Base-by-base conservation (phyloP, 441 rosid genomes). In the Croton setiger region DNA sequence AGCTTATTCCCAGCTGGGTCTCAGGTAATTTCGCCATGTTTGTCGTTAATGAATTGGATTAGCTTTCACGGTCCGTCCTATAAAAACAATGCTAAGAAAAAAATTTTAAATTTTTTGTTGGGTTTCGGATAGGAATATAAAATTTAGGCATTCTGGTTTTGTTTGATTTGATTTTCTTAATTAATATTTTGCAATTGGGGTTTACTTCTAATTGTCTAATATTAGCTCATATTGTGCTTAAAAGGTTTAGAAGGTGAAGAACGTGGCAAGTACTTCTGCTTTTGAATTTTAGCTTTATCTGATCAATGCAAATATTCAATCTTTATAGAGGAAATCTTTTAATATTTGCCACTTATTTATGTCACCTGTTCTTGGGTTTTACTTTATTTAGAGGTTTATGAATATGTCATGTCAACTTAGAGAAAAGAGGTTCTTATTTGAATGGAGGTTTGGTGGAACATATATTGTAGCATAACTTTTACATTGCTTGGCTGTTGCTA, bases 1-100 rank as follows among this genome's bases (percentile, higher is more conserved):
- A 27, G 68, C 71, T 62, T 56, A 20, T 71, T 57, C 55, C 39
- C 59, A 39, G 35, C 66, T 79, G 79, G 76, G 73, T 72, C 44
- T 66, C 80, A 72, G 87, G 85, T 84, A 72, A 72, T 64, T 67
- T 79, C 63, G 47, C 18, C 33, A 15, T 59, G 53, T 43, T 70
- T 67, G 60, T 69, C 43, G 17, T 21, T 66, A 44, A 49, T 69
- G 54, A 43, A 10, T 76, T 72, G 67, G 53, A 55, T 2, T 20
- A 35, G 35, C 35, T 63, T 47, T 43, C 58, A 21, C 35, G 58
- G 35, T 48, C 31, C 63, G 21, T 8, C 5, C 15, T 43, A 11
- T 54, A 43, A 31, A 27, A 43, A 23, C 37, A 35, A 66, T n/a
- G 54, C 68, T 54, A 4, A 35, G n/a, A n/a, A 31, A 15, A 4